Conservation (phyloP, 2,329 filamentous ascomycete genomes). For the Sarocladiaceae sp. region DNA sequence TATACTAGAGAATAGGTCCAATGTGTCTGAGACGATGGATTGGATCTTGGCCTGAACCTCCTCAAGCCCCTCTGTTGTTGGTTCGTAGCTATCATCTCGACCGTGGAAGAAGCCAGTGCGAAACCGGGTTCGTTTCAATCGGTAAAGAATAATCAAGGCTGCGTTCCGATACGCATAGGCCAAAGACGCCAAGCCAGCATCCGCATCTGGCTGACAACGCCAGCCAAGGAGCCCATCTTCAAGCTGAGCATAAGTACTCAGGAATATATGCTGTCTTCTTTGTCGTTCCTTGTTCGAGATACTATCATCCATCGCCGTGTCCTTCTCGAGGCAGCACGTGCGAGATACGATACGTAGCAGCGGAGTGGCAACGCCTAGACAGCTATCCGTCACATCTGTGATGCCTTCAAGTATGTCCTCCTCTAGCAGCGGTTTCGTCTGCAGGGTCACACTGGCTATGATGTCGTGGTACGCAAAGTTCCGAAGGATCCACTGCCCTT, state of each 20-base stretch:
- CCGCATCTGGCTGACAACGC: not conserved
- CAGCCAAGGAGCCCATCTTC: not conserved
- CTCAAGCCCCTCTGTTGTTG: slow-evolving; percentile 8
- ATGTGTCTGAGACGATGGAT: not conserved
- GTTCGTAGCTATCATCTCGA: slow-evolving; percentile 10
- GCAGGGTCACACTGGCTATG: not conserved
- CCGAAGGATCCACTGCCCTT: not conserved
- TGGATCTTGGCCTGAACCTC: not conserved
- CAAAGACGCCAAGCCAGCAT: not conserved
- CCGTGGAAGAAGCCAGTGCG: not conserved
- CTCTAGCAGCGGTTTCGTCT: not conserved
- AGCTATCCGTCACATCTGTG: slow-evolving; percentile 1
- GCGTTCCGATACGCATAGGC: not conserved
- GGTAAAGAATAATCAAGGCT: not conserved
- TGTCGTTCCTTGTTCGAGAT: not conserved
- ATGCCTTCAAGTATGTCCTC: not conserved
- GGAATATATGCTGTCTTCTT: not conserved
- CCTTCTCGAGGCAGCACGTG: not conserved
- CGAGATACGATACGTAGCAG: not conserved
- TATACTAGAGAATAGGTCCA: not conserved
- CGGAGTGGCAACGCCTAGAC: not conserved
- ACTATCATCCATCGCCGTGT: slow-evolving; percentile 1
- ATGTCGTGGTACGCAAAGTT: slow-evolving; percentile 1
- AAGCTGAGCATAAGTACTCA: not conserved
- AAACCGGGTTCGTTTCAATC: not conserved